Base-by-base conservation (phyloP, 768 basidiomycete genomes). In the Trametes elegans region DNA sequence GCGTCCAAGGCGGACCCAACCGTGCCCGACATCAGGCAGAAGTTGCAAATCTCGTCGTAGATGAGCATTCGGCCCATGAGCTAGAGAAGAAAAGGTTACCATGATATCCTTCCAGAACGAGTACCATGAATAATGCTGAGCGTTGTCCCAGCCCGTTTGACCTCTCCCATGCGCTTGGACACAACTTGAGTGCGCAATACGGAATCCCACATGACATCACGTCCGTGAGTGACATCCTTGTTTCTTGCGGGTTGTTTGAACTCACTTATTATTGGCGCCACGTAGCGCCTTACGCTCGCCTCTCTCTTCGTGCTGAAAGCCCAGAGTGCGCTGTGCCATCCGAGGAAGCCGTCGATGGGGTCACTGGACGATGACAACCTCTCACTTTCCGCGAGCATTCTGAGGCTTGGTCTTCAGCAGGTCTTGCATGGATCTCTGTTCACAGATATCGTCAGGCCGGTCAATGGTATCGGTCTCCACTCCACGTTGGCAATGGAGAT, bases 161-260 rank as follows among this genome's bases (percentile, higher is more conserved):
- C 29, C 73, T 90, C 21, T 90, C 88, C 21, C 89, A 91, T 69
- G 71, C 82, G 5, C 75, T 91, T 4, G 87, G 88, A 7, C 86
- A 89, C 66, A 81, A 77, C 62, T 76, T 88, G 14, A 88, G 88
- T 3, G 87, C 87, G 19, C 74, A 74, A 39, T 91, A 90, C 62
- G 70, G 75, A 42, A 89, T 92, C 51, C 86, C 88, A 19, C 89
- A 92, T 66, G 89, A 89, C 14, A 85, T 89, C 57, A 90, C 89
- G 6, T 89, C 88, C 18, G 87, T 87, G 60, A 68, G 81, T 62
- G 19, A n/a, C n/a, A n/a, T n/a, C n/a, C 34, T 11, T 11, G 34
- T 5, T 4, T 3, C 34, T 13, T 11, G 10, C 13, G n/a, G 11
- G 34, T 5, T 4, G 34, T 13, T 3, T 29, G 14, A 21, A 26